Evolutionary conservation across 2,329 filamentous ascomycete genomes (phyloP).

Genomic region (Helotiales sp.): DNA sequence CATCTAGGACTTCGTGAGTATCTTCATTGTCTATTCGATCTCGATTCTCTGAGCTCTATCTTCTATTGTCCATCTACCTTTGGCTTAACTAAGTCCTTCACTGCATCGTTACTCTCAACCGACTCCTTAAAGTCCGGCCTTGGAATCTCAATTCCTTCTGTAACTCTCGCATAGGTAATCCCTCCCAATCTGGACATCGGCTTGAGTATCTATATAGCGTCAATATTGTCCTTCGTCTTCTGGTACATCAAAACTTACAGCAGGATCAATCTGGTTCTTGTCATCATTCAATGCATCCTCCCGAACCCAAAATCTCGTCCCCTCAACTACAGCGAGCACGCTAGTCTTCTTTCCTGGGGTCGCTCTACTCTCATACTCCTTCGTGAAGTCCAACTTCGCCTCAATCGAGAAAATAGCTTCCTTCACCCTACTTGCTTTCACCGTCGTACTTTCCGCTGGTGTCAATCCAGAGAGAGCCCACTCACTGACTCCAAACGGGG

Average conservation of each 20-base stretch:
- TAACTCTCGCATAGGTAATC: conserved; percentile 76
- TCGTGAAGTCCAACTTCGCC: conserved; percentile 71
- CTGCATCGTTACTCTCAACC: conserved; percentile 51
- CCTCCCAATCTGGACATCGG: conserved; percentile 81
- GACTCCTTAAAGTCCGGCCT: conserved; percentile 51
- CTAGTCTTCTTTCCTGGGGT: conserved; percentile 74
- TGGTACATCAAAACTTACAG: conserved; percentile 43
- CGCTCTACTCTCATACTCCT: conserved; percentile 73
- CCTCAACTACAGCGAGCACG: conserved; percentile 77
- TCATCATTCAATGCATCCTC: conserved; percentile 86
- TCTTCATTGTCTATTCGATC: background rate
- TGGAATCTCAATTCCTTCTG: conserved; percentile 70
- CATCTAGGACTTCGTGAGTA: background rate
- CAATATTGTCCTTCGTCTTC: conserved; percentile 9
- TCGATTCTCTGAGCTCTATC: conserved; percentile 3
- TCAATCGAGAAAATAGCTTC: conserved; percentile 86
- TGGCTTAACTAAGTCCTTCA: conserved; percentile 55
- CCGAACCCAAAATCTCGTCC: conserved; percentile 82
- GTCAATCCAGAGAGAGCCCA: conserved; percentile 79
- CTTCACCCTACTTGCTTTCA: conserved; percentile 70
- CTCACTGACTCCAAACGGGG: conserved; percentile 74
- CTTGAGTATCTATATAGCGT: conserved; percentile 56
- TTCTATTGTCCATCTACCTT: conserved; percentile 41
- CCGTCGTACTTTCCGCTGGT: conserved; percentile 63
- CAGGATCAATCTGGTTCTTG: conserved; percentile 70